Percentiles rank a stretch among this genome's conserved stretches.
These are phyloP conservation scores for Magnolia changhungtana DNA, from an alignment of 164 flowering plant species.

Conservation along the genomic window DNA sequence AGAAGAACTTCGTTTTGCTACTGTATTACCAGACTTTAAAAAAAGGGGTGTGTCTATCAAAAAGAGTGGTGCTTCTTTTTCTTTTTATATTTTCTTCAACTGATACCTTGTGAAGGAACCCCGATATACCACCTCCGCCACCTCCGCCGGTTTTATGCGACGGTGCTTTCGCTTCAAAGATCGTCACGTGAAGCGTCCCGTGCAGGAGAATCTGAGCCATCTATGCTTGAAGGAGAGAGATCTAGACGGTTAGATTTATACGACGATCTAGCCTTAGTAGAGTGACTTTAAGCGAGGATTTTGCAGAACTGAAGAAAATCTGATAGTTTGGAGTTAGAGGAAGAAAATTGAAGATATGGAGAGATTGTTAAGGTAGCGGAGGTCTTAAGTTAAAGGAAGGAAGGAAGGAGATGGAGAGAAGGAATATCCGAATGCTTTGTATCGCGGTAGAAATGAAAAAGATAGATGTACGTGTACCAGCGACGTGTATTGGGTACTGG, in stretches of 20 bases:
- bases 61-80: no score
- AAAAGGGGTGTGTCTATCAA: neutral
- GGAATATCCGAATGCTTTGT: neutral
- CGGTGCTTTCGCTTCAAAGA: conserved; percentile 44
- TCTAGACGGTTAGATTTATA: neutral
- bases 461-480: no score
- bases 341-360: neutral
- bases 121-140: conserved; percentile 10
- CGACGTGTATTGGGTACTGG: no score
- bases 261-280: neutral
- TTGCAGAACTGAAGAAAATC: neutral
- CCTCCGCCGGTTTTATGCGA: neutral
- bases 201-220: conserved; percentile 52
- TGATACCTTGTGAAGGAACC: conserved; percentile 30
- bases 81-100: neutral
- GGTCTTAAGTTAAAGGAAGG: neutral
- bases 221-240: neutral
- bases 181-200: conserved; percentile 56
- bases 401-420: neutral
- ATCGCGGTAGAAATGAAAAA: neutral
- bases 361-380: neutral
- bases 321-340: neutral
- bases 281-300: neutral
- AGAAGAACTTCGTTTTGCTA: neutral
- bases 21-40: neutral